Evolutionary conservation across 176 grass and related monocot genomes (phyloP).

Genomic region (Hordeum marinum): DNA sequence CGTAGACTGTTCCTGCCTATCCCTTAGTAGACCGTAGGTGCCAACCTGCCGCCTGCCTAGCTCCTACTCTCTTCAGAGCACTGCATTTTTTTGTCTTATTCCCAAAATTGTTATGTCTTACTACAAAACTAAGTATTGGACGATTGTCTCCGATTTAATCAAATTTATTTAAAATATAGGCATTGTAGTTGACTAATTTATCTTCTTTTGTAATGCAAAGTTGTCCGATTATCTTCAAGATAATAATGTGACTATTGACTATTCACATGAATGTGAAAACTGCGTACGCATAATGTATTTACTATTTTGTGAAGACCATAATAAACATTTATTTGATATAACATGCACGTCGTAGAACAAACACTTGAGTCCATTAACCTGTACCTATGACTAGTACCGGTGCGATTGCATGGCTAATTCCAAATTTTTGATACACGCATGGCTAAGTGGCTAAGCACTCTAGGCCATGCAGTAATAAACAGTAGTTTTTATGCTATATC

Average conservation of each 20-base stretch:
- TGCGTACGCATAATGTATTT: not conserved
- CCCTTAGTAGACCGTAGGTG: not conserved
- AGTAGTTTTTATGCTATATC: constrained; percentile 12
- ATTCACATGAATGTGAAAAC: not conserved
- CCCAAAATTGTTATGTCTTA: constrained; percentile 6
- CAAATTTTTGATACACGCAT: not conserved
- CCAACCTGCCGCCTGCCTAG: not conserved
- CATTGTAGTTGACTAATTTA: not conserved
- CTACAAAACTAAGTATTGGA: not conserved
- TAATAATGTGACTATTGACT: not conserved
- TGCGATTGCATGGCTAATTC: not conserved
- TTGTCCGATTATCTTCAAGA: not conserved
- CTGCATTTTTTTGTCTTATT: not conserved
- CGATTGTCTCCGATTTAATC: not conserved
- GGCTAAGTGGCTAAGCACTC: not conserved
- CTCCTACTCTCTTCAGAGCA: not conserved
- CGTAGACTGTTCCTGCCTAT: not conserved
- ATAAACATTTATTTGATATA: not conserved
- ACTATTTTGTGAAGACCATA: not conserved
- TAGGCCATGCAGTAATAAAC: not conserved
- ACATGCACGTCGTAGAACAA: not conserved
- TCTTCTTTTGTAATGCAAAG: not conserved
- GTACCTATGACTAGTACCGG: not conserved
- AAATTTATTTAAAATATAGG: not conserved
- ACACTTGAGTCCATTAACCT: constrained; percentile 1